These are phyloP conservation scores for Microcera coccophila DNA, from an alignment of 2,329 filamentous ascomycete species.

Conservation along the genomic window DNA sequence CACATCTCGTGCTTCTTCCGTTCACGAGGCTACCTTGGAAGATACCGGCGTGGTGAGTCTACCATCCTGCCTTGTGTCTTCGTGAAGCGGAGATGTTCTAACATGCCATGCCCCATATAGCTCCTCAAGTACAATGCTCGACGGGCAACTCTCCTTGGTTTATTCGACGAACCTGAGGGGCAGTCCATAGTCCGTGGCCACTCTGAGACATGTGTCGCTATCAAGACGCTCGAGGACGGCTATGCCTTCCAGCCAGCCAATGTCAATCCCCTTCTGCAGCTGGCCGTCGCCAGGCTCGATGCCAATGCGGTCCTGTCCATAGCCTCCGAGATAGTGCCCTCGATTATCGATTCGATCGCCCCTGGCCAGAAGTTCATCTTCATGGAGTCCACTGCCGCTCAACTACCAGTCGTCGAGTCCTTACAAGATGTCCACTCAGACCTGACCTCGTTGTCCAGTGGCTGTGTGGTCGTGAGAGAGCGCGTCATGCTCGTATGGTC, in stretches of 20 bases:
- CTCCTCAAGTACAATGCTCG: conserved; percentile 25
- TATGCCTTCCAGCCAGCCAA: conserved; percentile 22
- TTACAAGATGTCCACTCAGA: conserved; percentile 16
- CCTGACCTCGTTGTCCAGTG: conserved; percentile 14
- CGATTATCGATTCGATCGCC: conserved; percentile 19
- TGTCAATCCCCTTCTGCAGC: conserved; percentile 18
- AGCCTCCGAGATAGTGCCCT: conserved; percentile 20
- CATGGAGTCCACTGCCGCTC: conserved; percentile 20
- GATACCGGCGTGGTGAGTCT: too few species aligned
- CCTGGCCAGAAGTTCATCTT: conserved; percentile 16
- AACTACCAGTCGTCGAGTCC: conserved; percentile 19
- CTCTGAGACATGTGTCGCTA: conserved; percentile 23
- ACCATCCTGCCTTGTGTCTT: too few species aligned
- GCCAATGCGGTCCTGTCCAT: conserved; percentile 23
- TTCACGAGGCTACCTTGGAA: too few species aligned
- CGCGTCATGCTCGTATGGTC: conserved; percentile 24
- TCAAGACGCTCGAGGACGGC: conserved; percentile 19
- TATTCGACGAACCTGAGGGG: conserved; percentile 24
- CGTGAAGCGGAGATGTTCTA: too few species aligned
- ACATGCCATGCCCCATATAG: too few species aligned
- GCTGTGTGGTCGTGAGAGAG: conserved; percentile 22
- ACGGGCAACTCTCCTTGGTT: conserved; percentile 24
- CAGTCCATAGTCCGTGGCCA: conserved; percentile 21
- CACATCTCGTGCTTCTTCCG: too few species aligned
- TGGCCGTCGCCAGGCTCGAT: conserved; percentile 19